phyloP scores from a whole-genome alignment of 2,329 filamentous ascomycete genomes.

The Epichloe brachyelytri region DNA sequence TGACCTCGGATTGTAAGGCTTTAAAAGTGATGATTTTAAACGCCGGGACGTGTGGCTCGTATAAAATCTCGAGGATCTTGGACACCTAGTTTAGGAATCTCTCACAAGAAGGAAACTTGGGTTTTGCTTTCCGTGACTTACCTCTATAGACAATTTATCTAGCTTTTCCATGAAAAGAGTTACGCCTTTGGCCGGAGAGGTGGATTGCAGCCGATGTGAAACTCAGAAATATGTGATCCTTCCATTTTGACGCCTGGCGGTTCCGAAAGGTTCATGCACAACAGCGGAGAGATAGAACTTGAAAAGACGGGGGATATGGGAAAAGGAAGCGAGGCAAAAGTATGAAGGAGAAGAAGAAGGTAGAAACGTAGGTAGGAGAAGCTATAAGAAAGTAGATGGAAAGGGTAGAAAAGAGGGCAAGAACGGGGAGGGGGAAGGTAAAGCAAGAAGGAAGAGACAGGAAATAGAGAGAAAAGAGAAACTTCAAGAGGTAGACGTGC shows the following conservation, averaged over 20 bases:
- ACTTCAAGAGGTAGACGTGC: no score
- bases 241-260: neutral
- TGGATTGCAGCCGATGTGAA: constrained; percentile 23
- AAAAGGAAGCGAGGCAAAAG: no score
- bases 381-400: neutral
- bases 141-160: neutral
- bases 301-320: no score
- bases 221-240: constrained; percentile 11
- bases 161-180: constrained; percentile 11
- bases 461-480: no score
- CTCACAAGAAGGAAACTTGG: neutral
- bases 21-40: constrained; percentile 19
- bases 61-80: constrained; percentile 20
- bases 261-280: neutral
- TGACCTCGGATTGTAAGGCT: constrained; percentile 7
- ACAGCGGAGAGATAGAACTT: no score
- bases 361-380: neutral
- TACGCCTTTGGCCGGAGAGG: constrained; percentile 20
- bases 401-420: neutral
- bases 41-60: constrained; percentile 23
- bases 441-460: neutral
- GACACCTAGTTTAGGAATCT: neutral
- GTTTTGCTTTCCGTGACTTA: neutral
- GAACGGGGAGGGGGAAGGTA: neutral
- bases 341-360: neutral